Conservation (phyloP, 1,284 basidiomycete genomes). For the Austroboletus rostrupii region DNA sequence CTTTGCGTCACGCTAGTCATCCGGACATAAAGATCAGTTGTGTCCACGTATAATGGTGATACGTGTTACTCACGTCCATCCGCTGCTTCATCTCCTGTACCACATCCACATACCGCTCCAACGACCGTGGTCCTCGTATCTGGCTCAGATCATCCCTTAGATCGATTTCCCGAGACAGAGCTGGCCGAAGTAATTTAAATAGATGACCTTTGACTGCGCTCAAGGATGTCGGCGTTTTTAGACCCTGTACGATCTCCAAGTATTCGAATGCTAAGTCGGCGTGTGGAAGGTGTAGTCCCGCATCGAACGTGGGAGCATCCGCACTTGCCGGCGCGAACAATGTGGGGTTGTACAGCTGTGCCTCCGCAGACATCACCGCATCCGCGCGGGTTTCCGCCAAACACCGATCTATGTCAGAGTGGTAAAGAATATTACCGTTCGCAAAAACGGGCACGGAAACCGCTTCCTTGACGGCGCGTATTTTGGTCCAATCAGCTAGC, state of each 20-base stretch:
- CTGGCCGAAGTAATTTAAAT: constrained; percentile 88
- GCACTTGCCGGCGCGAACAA: constrained; percentile 49
- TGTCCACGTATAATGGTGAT: background rate
- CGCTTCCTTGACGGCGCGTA: constrained; percentile 81
- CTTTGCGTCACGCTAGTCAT: constrained; percentile 41
- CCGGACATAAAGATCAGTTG: background rate
- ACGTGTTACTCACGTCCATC: constrained; percentile 50
- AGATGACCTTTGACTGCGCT: constrained; percentile 89
- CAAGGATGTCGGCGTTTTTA: constrained; percentile 70
- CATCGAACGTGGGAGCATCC: constrained; percentile 22
- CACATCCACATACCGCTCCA: constrained; percentile 51
- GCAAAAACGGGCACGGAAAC: constrained; percentile 93
- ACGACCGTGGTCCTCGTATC: constrained; percentile 40
- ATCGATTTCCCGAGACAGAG: constrained; percentile 66
- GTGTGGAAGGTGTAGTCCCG: constrained; percentile 55
- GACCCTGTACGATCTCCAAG: constrained; percentile 69
- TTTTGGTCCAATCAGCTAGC: constrained; percentile 83
- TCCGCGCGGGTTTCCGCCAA: constrained; percentile 82
- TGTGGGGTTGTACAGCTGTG: constrained; percentile 90
- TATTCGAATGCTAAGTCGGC: constrained; percentile 81
- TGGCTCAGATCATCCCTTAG: constrained; percentile 69
- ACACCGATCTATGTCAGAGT: constrained; percentile 77
- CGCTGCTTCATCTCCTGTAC: constrained; percentile 63
- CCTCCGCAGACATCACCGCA: constrained; percentile 95
- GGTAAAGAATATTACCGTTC: constrained; percentile 93